A percentile compares a stretch with the other conserved stretches of the same genome.
Conservation (phyloP, 441 rosid genomes). For the Flueggea neowawraea region DNA sequence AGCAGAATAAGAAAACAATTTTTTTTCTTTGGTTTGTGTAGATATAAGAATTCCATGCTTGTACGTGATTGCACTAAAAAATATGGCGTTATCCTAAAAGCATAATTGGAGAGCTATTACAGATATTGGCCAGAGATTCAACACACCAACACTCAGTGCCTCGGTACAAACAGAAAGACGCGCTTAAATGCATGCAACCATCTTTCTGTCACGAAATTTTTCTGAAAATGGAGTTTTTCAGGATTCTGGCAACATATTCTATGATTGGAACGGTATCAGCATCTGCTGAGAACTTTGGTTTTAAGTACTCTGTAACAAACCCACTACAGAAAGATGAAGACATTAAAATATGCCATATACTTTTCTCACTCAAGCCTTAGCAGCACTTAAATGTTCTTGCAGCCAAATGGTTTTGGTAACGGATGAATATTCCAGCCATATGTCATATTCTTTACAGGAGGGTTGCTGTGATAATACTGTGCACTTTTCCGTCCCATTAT, state of each 20-base stretch:
- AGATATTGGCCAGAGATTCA: no score
- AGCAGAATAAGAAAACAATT: background rate
- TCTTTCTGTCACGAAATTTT: background rate
- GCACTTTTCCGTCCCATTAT: no score
- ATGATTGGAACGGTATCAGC: background rate
- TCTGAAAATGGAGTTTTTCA: background rate
- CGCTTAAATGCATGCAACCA: background rate
- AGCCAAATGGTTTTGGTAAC: background rate
- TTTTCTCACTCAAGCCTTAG: no score
- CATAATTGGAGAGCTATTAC: background rate
- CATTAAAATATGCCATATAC: background rate
- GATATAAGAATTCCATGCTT: background rate
- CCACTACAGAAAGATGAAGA: background rate
- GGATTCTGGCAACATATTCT: background rate
- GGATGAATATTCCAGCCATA: background rate
- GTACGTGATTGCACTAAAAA: background rate
- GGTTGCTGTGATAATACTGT: background rate
- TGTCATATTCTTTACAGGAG: background rate
- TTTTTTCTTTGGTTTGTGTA: background rate
- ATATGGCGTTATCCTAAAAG: no score
- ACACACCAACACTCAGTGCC: no score
- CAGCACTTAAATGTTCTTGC: no score
- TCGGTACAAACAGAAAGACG: no score
- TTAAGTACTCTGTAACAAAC: no score
- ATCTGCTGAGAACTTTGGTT: background rate